phyloP scores from a whole-genome alignment of 768 basidiomycete species.

The Hygrocybe punicea region DNA sequence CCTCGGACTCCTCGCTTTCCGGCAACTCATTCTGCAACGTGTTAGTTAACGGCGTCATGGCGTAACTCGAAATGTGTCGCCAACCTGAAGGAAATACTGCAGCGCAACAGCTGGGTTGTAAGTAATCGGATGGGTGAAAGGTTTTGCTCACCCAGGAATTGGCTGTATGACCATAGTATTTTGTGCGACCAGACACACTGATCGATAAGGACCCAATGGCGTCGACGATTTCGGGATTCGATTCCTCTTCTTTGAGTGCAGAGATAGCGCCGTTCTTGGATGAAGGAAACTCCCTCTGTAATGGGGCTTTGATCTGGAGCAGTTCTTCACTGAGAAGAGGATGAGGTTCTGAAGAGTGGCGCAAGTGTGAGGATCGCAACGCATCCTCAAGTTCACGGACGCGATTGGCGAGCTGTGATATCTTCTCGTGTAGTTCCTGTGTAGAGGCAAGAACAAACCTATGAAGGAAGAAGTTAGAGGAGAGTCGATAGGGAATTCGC shows the following conservation, averaged over 20 bases:
- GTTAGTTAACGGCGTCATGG: conserved; percentile 8
- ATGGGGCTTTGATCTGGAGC: conserved; percentile 68
- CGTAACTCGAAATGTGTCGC: conserved; percentile 13
- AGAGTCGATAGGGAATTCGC: conserved; percentile 58
- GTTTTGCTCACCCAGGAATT: conserved; percentile 63
- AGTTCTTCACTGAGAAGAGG: conserved; percentile 70
- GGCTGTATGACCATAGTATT: conserved; percentile 72
- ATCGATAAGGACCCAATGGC: conserved; percentile 80
- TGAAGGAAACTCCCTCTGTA: conserved; percentile 60
- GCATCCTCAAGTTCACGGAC: conserved; percentile 76
- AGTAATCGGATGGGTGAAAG: conserved; percentile 6
- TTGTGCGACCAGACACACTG: conserved; percentile 65
- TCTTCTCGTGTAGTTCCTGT: conserved; percentile 80
- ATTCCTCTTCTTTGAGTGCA: conserved; percentile 58
- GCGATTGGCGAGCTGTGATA: conserved; percentile 65
- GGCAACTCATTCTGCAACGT: conserved; percentile 55
- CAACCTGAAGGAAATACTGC: conserved; percentile 74
- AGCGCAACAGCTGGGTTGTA: conserved; percentile 15
- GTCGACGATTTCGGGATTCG: conserved; percentile 65
- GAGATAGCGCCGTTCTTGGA: conserved; percentile 37
- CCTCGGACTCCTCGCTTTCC: conserved; percentile 53
- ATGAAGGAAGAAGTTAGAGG: conserved; percentile 47
- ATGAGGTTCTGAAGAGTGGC: conserved; percentile 57
- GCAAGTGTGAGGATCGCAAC: conserved; percentile 56
- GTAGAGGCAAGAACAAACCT: conserved; percentile 80